A percentile compares a stretch with the other conserved stretches of the same genome.
Evolutionary conservation across 176 grass and related monocot genomes (phyloP).

Genomic region (Neostapfia colusana): DNA sequence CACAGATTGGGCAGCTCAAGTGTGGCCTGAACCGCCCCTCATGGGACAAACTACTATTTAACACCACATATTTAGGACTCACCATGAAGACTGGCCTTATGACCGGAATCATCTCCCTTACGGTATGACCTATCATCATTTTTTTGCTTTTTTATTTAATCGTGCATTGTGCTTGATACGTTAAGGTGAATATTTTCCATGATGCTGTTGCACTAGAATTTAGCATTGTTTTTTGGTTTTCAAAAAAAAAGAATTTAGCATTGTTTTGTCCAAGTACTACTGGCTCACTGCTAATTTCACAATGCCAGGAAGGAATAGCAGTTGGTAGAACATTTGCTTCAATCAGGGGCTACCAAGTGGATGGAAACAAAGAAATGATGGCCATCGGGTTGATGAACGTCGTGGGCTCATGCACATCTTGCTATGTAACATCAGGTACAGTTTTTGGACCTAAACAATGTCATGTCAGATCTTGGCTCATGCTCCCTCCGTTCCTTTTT

Average conservation of each 20-base stretch:
- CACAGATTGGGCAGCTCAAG: constrained; percentile 81
- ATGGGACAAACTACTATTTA: constrained; percentile 82
- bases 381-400: constrained; percentile 98
- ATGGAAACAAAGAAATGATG: constrained; percentile 99
- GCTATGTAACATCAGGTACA: constrained; percentile 86
- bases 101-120: constrained; percentile 87
- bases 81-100: constrained; percentile 80
- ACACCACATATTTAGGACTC: constrained; percentile 56
- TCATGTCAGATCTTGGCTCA: background rate
- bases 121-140: constrained; percentile 49
- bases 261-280: background rate
- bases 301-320: constrained; percentile 77
- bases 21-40: constrained; percentile 80
- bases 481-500: too few relatives aligned
- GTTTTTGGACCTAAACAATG: background rate
- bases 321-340: constrained; percentile 97
- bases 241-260: too few relatives aligned
- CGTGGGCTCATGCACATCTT: constrained; percentile 97
- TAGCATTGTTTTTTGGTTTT: background rate
- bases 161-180: background rate
- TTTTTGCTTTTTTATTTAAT: background rate
- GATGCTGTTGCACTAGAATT: background rate
- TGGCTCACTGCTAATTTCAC: constrained; percentile 2
- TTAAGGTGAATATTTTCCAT: background rate
- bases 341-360: constrained; percentile 81